Conservation (phyloP, 352 stramenopile species). For the Phytophthora sansomeana region DNA sequence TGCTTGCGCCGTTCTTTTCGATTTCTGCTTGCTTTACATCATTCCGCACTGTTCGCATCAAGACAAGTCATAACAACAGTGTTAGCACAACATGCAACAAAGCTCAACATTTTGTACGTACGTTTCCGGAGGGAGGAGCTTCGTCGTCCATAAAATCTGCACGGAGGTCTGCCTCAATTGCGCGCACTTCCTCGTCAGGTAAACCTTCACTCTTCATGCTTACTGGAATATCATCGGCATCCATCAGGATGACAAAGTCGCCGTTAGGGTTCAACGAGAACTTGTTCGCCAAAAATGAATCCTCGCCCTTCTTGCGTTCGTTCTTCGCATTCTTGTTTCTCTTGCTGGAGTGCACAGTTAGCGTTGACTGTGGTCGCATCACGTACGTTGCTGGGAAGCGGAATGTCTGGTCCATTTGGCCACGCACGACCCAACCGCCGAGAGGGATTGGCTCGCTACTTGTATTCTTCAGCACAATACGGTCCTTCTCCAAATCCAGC, state of each 20-base stretch:
- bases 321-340: slow-evolving; percentile 82
- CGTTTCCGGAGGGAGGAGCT: slow-evolving; percentile 53
- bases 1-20: slow-evolving; percentile 20
- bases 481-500: slow-evolving; percentile 78
- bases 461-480: slow-evolving; percentile 81
- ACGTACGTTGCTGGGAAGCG: slow-evolving; percentile 73
- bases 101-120: slow-evolving; percentile 40
- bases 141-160: slow-evolving; percentile 66
- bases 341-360: slow-evolving; percentile 84
- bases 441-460: slow-evolving; percentile 65
- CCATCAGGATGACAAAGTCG: slow-evolving; percentile 74
- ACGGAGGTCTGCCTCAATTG: slow-evolving; percentile 62
- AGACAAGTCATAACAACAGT: slow-evolving; percentile 2
- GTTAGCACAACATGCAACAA: slow-evolving; percentile 10
- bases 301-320: slow-evolving; percentile 73
- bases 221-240: slow-evolving; percentile 71
- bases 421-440: slow-evolving; percentile 72
- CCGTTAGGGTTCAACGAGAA: slow-evolving; percentile 76
- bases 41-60: slow-evolving; percentile 37
- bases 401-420: slow-evolving; percentile 71
- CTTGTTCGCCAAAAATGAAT: slow-evolving; percentile 84
- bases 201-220: slow-evolving; percentile 72
- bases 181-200: slow-evolving; percentile 63
- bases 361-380: slow-evolving; percentile 71
- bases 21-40: slow-evolving; percentile 35